Percentiles rank a stretch among this genome's conserved stretches.
phyloP scores from a whole-genome alignment of 2,329 filamentous ascomycete species.

The Botrytis fabae region DNA sequence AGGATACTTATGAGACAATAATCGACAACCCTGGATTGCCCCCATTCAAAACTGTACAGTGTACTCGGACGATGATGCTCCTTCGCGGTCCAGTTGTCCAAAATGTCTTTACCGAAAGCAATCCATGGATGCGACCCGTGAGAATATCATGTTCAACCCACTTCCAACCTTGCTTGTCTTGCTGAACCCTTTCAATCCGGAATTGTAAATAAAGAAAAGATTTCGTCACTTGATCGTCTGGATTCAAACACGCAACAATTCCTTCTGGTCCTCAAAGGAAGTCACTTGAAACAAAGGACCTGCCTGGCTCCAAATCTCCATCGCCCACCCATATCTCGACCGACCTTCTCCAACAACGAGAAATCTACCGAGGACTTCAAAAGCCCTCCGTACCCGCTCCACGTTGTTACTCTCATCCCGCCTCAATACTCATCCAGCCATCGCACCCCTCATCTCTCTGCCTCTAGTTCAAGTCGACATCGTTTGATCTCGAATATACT shows the following conservation, averaged over 20 bases:
- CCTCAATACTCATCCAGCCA: not conserved
- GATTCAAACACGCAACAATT: not conserved
- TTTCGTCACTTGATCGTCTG: not conserved
- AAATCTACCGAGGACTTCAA: not conserved
- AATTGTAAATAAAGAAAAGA: not conserved
- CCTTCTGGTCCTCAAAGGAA: not conserved
- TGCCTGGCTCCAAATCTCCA: no score
- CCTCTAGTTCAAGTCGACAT: not conserved
- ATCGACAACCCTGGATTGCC: not conserved
- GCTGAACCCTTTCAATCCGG: not conserved
- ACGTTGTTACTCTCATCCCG: not conserved
- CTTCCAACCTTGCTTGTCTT: not conserved
- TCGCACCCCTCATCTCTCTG: not conserved
- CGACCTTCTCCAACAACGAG: slow-evolving; percentile 1
- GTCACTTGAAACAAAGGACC: slow-evolving; percentile 1
- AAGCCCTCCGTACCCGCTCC: not conserved
- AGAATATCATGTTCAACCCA: slow-evolving; percentile 2
- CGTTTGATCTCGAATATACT: not conserved
- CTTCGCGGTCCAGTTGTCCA: not conserved
- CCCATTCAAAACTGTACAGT: not conserved
- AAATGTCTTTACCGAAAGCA: not conserved
- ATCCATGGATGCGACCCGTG: not conserved
- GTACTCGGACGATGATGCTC: not conserved
- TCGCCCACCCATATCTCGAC: not conserved
- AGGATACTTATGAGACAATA: not conserved